phyloP scores from a whole-genome alignment of 495 filamentous ascomycete genomes.

The Aspergillus mulundensis region DNA sequence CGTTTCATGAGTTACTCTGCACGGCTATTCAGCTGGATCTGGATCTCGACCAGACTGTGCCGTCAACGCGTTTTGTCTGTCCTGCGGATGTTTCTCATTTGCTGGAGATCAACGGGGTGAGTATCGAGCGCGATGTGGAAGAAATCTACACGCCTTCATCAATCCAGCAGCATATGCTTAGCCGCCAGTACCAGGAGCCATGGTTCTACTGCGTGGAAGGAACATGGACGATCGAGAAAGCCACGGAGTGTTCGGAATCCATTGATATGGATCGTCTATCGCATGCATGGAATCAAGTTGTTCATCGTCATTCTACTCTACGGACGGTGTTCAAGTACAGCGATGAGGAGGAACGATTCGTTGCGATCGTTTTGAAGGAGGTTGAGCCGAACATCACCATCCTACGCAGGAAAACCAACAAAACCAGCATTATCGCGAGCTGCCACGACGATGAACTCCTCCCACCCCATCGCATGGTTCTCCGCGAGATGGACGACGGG shows the following conservation, averaged over 20 bases:
- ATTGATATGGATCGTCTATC: constrained; percentile 1
- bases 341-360: not conserved
- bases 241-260: not conserved
- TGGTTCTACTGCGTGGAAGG: constrained; percentile 3
- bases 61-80: not conserved
- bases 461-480: constrained; percentile 6
- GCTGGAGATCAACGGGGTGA: not conserved
- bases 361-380: not conserved
- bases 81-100: not conserved
- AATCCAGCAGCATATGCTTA: constrained; percentile 6
- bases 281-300: constrained; percentile 1
- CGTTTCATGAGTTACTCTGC: not conserved
- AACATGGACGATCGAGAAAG: not conserved
- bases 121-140: constrained; percentile 2
- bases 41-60: not conserved
- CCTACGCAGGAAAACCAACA: too few species aligned
- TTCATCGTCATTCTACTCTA: constrained; percentile 6
- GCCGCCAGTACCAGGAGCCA: not conserved
- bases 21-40: not conserved
- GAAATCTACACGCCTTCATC: not conserved
- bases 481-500: not conserved
- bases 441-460: not conserved
- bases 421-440: not conserved
- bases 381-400: not conserved
- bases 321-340: constrained; percentile 3